Conservation (phyloP, 2,329 filamentous ascomycete genomes). For the Aspergillus pseudoterreus region DNA sequence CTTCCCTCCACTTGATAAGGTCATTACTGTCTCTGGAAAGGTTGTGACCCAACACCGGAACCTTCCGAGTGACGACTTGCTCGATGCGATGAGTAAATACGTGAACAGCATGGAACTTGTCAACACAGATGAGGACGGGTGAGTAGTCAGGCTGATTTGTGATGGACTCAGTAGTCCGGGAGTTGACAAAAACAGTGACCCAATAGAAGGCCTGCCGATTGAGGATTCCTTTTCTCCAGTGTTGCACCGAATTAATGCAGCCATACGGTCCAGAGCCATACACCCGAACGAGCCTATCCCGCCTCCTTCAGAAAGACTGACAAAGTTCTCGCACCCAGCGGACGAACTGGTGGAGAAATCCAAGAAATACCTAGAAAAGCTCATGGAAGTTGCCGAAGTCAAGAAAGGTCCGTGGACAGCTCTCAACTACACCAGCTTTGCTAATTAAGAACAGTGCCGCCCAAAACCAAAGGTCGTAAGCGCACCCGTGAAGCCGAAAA, state of each 20-base stretch:
- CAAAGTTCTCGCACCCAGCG: constrained; percentile 71
- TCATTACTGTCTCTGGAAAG: constrained; percentile 82
- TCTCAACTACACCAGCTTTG: neutral
- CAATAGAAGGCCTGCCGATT: constrained; percentile 67
- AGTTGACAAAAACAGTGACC: constrained; percentile 36
- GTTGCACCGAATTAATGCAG: constrained; percentile 85
- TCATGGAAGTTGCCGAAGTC: constrained; percentile 70
- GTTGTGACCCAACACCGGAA: constrained; percentile 77
- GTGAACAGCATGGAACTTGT: constrained; percentile 89
- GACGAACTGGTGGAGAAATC: constrained; percentile 60
- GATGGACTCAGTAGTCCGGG: neutral
- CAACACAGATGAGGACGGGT: constrained; percentile 72
- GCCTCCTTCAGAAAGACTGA: constrained; percentile 60
- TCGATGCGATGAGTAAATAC: constrained; percentile 81
- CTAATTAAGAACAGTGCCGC: constrained; percentile 60
- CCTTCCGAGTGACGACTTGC: constrained; percentile 70
- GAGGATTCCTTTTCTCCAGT: constrained; percentile 81
- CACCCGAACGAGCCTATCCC: constrained; percentile 64
- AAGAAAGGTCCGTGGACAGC: constrained; percentile 63
- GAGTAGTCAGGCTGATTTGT: constrained; percentile 19
- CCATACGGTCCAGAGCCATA: constrained; percentile 76
- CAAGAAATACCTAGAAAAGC: constrained; percentile 54
- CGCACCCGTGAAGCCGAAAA: constrained; percentile 65
- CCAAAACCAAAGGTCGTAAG: constrained; percentile 72
- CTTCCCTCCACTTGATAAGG: constrained; percentile 83